Evolutionary conservation across 768 basidiomycete species (phyloP), one percentile per base, ranked within the genome.

Genomic region (Rubroboletus pulcherrimus): DNA sequence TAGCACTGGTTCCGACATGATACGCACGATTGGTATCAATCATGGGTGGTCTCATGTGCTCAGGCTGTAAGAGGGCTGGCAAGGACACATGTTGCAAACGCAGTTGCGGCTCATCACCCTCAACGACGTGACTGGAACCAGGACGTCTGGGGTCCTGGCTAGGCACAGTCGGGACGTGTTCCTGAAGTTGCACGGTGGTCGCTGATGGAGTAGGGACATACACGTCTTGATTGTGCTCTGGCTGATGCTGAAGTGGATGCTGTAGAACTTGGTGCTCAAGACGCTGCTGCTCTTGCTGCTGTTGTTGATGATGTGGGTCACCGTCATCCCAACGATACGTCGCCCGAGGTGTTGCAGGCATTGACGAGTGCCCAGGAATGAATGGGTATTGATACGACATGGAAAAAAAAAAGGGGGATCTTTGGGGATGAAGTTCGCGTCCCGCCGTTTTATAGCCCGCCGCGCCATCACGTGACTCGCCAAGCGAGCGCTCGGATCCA

Each of bases 381-480:
- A 74, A 77, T 60, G 77, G 75, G 60, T 67, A 77, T 58, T 75
- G 74, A 71, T 76, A 80, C 66, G 81, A 80, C 80, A 81, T 81
- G 70, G 66, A 60, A 60, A 66, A 66, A 60, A 61, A 64, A 65
- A 65, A 63, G 71, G 66, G 64, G 61, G 63, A 56, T 59, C 40
- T 60, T 47, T 1, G 11, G 26, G 26, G 51, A 8, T 14, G 44
- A 56, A 62, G 58, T 65, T 58, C 57, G 33, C 56, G 55, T 54
- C 57, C 58, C 63, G 58, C 49, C 53, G 54, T 75, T 70, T 77
- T 71, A 73, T 70, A 70, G 41, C 45, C 56, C 62, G 52, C 53
- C 57, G 43, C 15, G 41, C 24, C 39, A 19, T 38, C 58, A n/a
- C 55, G 58, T 67, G 70, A 73, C 66, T 72, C 70, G 43, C 50